phyloP scores from a whole-genome alignment of 139 green algal species.

The Chlamydomonas schloesseri region DNA sequence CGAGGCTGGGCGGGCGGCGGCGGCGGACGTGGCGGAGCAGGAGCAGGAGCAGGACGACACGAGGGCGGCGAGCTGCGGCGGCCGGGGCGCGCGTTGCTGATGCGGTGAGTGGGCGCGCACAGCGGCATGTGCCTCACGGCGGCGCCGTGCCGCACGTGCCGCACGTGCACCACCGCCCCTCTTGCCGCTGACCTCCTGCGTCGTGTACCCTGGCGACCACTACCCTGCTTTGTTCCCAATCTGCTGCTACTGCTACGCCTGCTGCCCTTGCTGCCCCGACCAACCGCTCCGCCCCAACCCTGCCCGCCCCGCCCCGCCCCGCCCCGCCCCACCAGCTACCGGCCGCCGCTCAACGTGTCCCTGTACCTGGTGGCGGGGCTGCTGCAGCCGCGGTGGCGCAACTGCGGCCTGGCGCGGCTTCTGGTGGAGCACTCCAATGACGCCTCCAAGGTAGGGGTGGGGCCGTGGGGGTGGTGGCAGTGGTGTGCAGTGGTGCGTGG shows the following conservation, averaged over 20 bases:
- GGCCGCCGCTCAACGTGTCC: constrained; percentile 9
- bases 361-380: constrained; percentile 18
- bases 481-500: no score
- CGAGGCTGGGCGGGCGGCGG: no score
- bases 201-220: no score
- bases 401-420: constrained; percentile 8
- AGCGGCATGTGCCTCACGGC: no score
- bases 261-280: no score
- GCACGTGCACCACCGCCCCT: no score
- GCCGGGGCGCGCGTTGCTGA: background rate
- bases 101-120: background rate
- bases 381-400: background rate
- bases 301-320: background rate
- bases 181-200: no score
- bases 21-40: no score
- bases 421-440: constrained; percentile 10
- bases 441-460: background rate
- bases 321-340: constrained; percentile 4
- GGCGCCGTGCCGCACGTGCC: no score
- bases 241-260: no score
- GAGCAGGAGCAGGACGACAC: background rate
- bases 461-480: no score
- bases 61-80: background rate
- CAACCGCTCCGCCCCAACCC: background rate
- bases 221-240: no score